These are phyloP conservation scores for Trichoderma polysporum DNA, from an alignment of 2,329 filamentous ascomycete species.

Conservation along the genomic window DNA sequence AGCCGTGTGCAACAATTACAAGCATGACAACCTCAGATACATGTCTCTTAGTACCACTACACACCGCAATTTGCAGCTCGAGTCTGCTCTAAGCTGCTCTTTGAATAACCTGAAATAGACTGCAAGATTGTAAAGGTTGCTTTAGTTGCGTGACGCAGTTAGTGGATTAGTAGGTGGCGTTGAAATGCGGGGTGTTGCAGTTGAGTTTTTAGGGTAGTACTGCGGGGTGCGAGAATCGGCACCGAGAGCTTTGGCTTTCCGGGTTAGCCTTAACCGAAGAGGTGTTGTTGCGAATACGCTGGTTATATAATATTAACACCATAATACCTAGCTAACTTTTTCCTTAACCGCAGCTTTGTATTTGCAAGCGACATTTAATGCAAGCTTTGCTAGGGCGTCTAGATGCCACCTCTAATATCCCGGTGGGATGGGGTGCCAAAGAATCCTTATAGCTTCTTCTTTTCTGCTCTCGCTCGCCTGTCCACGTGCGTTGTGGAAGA, in stretches of 20 bases:
- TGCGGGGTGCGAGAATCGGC: not conserved
- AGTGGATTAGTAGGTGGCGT: not conserved
- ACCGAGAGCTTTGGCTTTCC: not conserved
- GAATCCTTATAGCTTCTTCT: too few species aligned
- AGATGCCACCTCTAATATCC: too few species aligned
- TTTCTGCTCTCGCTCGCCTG: too few species aligned
- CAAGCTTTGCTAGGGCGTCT: too few species aligned
- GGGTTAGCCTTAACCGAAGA: not conserved
- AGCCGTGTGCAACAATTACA: not conserved
- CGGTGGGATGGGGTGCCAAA: too few species aligned
- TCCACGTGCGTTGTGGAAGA: too few species aligned
- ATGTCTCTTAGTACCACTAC: not conserved
- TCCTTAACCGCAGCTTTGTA: too few species aligned
- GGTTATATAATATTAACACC: not conserved
- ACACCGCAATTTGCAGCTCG: not conserved
- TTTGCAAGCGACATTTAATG: too few species aligned
- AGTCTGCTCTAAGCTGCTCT: not conserved
- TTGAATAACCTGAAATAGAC: not conserved
- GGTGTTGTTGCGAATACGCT: not conserved
- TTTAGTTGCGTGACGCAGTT: not conserved
- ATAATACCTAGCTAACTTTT: not conserved
- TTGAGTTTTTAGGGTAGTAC: not conserved
- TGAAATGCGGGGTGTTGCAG: constrained; percentile 12
- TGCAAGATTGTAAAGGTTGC: not conserved
- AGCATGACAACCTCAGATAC: not conserved